Evolutionary conservation across 1,284 basidiomycete genomes (phyloP).

Genomic region (Rhodotorula sp.): DNA sequence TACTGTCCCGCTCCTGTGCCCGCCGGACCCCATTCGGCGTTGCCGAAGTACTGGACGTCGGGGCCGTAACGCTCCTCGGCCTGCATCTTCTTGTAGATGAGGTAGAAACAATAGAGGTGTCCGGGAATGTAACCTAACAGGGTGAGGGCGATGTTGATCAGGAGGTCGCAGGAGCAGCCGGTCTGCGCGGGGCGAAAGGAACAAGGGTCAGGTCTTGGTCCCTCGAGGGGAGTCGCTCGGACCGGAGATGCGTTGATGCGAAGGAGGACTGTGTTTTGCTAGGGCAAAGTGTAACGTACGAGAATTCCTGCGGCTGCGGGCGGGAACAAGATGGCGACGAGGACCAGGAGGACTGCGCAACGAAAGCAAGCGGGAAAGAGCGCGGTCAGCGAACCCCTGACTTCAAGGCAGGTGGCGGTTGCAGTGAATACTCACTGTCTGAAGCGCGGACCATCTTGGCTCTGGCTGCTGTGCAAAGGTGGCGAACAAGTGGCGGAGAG

Average conservation of each 20-base stretch:
- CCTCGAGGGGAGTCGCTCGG: not conserved
- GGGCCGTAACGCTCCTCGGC: constrained; percentile 7
- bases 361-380: too few relatives aligned
- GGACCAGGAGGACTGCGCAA: constrained; percentile 9
- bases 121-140: constrained; percentile 11
- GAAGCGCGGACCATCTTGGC: constrained; percentile 1
- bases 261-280: too few relatives aligned
- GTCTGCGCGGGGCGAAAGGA: not conserved
- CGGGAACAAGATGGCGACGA: constrained; percentile 16
- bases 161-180: constrained; percentile 9
- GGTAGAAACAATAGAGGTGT: constrained; percentile 2
- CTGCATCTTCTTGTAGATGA: constrained; percentile 7
- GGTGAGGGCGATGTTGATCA: constrained; percentile 10
- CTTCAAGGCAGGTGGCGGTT: not conserved
- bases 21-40: constrained; percentile 3
- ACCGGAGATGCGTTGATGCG: too few relatives aligned
- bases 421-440: not conserved
- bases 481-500: too few relatives aligned
- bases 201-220: not conserved
- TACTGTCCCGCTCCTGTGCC: not conserved
- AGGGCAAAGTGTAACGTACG: not conserved
- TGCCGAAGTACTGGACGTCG: constrained; percentile 2
- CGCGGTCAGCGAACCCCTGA: too few relatives aligned
- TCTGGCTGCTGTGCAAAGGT: too few relatives aligned
- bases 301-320: constrained; percentile 10